Evolutionary conservation across 75 land plant species (phyloP), one percentile per base, ranked within the genome.

Genomic region (Azolla pinnata): DNA sequence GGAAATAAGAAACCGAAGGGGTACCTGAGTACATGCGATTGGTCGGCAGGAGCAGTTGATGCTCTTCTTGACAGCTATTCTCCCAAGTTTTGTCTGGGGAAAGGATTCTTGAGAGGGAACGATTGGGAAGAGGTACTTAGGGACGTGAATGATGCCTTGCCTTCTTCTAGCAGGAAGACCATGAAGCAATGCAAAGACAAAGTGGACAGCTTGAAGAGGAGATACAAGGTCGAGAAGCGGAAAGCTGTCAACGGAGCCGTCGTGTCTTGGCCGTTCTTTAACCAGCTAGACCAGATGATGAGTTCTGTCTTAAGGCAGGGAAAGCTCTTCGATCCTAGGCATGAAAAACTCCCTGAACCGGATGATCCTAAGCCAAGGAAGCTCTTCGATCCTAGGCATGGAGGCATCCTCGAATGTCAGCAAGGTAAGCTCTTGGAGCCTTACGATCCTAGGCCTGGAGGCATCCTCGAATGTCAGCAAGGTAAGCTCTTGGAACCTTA

Each of bases 131-230:
- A 74, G 30, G 74, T 74, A 14, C 60, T 73, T 19, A 63, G 58
- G 33, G 49, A 47, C 16, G 77, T 74, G 16, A 74, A 74, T 45
- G 32, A 60, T 2, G 62, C 62, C 33, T 70, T 60, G 42, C 75
- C 47, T 46, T n/a, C n/a, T n/a, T n/a, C n/a, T n/a, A 59, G 66
- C 23, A 57, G 55, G 29, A 74, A 74, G 57, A 70, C 62, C 1
- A 56, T 47, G 28, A 73, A 74, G 73, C 77, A 74, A 59, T 74
- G 77, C 47, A 57, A 75, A 30, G 74, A 72, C 40, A 74, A 74
- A 40, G 77, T 74, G 47, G 77, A 74, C 57, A 70, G 74, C 56
- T 28, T 74, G 49, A 74, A 74, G 60, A 45, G 69, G 27, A 76
- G 77, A 21, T 74, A 74, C 40, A 67, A 67, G 54, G 25, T 46